phyloP scores from a whole-genome alignment of 106 monocot genomes.

The Hemerocallis citrina region DNA sequence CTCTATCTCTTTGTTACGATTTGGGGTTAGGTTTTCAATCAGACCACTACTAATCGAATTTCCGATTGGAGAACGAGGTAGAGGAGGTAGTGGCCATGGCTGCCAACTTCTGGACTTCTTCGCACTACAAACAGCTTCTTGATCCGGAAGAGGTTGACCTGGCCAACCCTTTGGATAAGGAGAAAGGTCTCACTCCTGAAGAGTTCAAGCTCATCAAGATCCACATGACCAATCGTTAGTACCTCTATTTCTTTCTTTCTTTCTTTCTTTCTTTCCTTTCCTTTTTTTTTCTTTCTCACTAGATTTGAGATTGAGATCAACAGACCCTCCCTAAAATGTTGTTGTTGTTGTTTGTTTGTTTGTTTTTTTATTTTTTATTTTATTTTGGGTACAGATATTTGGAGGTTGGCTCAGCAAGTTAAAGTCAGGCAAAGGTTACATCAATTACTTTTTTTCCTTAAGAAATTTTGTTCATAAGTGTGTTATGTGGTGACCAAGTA shows the following conservation, averaged over 20 bases:
- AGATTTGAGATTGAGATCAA: neutral
- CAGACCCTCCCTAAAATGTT: too few relatives aligned
- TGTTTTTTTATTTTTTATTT: neutral
- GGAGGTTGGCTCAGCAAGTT: slow-evolving; percentile 59
- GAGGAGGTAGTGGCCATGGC: slow-evolving; percentile 25
- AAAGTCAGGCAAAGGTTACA: slow-evolving; percentile 94
- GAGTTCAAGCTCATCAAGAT: slow-evolving; percentile 78
- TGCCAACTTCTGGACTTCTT: slow-evolving; percentile 77
- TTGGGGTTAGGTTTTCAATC: too few relatives aligned
- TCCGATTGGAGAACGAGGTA: neutral
- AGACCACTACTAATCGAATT: too few relatives aligned
- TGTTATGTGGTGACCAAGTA: too few relatives aligned
- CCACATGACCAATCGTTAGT: slow-evolving; percentile 64
- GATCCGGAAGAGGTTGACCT: slow-evolving; percentile 55
- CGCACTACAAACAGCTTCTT: slow-evolving; percentile 59
- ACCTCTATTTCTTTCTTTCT: too few relatives aligned
- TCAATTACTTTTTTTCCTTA: neutral
- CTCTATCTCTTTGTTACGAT: too few relatives aligned
- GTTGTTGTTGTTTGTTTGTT: neutral
- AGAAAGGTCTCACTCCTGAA: slow-evolving; percentile 51
- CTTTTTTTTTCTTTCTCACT: neutral
- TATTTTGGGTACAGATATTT: slow-evolving; percentile 77
- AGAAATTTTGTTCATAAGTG: too few relatives aligned
- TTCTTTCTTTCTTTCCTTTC: neutral
- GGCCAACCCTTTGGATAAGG: slow-evolving; percentile 44